Conservation (phyloP, 1,284 basidiomycete species). For the Moesziomyces globuligerus region DNA sequence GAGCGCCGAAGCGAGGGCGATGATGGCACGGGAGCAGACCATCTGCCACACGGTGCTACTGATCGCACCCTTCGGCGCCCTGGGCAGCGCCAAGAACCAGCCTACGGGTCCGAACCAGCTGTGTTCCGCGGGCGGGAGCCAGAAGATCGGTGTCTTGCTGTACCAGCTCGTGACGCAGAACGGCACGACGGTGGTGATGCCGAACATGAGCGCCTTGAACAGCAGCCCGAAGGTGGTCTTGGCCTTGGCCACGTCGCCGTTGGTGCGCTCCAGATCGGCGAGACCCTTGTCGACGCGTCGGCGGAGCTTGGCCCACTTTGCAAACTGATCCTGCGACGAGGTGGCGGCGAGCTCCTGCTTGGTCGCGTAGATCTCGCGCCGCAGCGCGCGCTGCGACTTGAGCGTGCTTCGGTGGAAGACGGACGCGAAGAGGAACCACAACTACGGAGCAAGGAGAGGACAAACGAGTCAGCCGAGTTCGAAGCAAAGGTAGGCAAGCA, state of each 20-base stretch:
- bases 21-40: constrained; percentile 39
- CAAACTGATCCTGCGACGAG: constrained; percentile 95
- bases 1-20: constrained; percentile 10
- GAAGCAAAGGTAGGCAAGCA: too few species aligned
- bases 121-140: constrained; percentile 54
- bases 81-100: constrained; percentile 52
- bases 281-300: constrained; percentile 90
- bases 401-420: constrained; percentile 49
- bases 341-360: constrained; percentile 89
- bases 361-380: constrained; percentile 69
- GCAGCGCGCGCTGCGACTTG: constrained; percentile 33
- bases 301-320: constrained; percentile 95
- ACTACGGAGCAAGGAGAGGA: constrained; percentile 2
- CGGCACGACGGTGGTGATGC: constrained; percentile 58
- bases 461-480: too few species aligned
- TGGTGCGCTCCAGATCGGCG: constrained; percentile 91
- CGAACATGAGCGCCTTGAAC: constrained; percentile 56
- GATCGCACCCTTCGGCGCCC: constrained; percentile 53
- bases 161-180: constrained; percentile 63
- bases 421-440: constrained; percentile 28
- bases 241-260: constrained; percentile 34
- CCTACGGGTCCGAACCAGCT: constrained; percentile 60
- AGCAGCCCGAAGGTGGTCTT: constrained; percentile 51
- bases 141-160: constrained; percentile 64
- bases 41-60: constrained; percentile 50